phyloP scores from a whole-genome alignment of 2,329 filamentous ascomycete genomes.

The Drechslera avenae region DNA sequence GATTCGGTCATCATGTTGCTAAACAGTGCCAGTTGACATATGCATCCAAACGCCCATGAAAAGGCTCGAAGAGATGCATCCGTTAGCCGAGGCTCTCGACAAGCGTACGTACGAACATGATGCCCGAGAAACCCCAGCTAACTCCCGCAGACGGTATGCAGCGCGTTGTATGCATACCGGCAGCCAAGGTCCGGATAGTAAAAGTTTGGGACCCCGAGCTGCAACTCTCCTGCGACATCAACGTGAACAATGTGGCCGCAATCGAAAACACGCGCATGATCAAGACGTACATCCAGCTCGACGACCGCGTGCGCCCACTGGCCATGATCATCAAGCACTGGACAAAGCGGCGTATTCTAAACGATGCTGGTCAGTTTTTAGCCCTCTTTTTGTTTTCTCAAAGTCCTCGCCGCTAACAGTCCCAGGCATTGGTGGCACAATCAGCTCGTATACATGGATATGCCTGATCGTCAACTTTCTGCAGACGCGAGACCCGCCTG shows the following conservation, averaged over 20 bases:
- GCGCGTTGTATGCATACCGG: slow-evolving; percentile 90
- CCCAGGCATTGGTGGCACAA: slow-evolving; percentile 80
- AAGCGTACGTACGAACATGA: slow-evolving; percentile 67
- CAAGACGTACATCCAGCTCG: slow-evolving; percentile 91
- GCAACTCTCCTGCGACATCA: slow-evolving; percentile 91
- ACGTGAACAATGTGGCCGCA: slow-evolving; percentile 95
- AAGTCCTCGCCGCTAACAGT: slow-evolving; percentile 23
- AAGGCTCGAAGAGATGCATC: slow-evolving; percentile 86
- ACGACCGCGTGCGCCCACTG: slow-evolving; percentile 85
- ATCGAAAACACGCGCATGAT: slow-evolving; percentile 98
- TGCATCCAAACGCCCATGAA: slow-evolving; percentile 94
- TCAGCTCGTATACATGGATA: slow-evolving; percentile 99
- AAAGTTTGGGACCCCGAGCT: slow-evolving; percentile 98
- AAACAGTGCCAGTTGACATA: slow-evolving; percentile 75
- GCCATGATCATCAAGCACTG: slow-evolving; percentile 98
- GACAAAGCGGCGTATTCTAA: slow-evolving; percentile 90
- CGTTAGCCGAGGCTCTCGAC: slow-evolving; percentile 83
- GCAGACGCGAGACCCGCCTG: slow-evolving; percentile 80
- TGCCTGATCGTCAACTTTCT: slow-evolving; percentile 97
- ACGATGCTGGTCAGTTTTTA: slow-evolving; percentile 81
- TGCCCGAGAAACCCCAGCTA: slow-evolving; percentile 35
- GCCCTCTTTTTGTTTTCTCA: slow-evolving; percentile 17
- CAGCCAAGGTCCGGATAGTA: slow-evolving; percentile 96
- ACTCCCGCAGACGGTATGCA: slow-evolving; percentile 82
- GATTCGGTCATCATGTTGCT: slow-evolving; percentile 17